Evolutionary conservation across 2,329 filamentous ascomycete genomes (phyloP), one percentile per base, ranked within the genome.

Genomic region (Verticillium tricorpus): DNA sequence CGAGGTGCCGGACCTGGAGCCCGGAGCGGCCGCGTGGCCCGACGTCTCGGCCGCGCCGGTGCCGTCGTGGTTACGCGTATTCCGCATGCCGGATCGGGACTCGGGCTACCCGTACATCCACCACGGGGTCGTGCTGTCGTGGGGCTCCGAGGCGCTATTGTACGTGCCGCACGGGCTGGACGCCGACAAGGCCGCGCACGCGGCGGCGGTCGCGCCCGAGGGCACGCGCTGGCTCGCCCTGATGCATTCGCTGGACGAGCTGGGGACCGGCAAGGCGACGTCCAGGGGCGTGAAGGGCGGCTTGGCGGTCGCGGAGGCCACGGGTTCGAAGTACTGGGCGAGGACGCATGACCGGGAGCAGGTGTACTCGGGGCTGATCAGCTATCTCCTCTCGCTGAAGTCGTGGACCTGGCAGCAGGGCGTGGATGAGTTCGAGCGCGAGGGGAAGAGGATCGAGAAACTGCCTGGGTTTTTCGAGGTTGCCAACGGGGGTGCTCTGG

Each of bases 141-240:
- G 31, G 5, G 28, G 60, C 15, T 22, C 34, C 3, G 61, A 63
- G 6, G 37, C 34, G 15, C 37, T 63, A 14, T 11, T 63, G 32
- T 63, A 61, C 19, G 25, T 19, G 9, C 61, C 61, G 34, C 61
- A 63, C n/a, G 61, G 61, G 6, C 34, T 60, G 2, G 54, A 54
- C 0, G 32, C 40, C 3, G n/a, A 56, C 8, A 50, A 45, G 15
- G 55, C 57, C 19, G 59, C 37, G 9, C 55, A 56, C 25, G 59
- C 56, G 15, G 55, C 14, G 35, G 34, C n/a, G 11, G 34, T 34
- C 7, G 55, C 57, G 11, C 45, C 56, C 34, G 56, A 35, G 2
- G 59, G 54, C 15, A 56, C 45, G 4, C 17, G 17, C 9, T 22
- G 60, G 3, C 8, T 61, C 14, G 59, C 61, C 3, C 55, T 63